Conservation (phyloP, 2,329 filamentous ascomycete species). For the Diaporthe longicolla region DNA sequence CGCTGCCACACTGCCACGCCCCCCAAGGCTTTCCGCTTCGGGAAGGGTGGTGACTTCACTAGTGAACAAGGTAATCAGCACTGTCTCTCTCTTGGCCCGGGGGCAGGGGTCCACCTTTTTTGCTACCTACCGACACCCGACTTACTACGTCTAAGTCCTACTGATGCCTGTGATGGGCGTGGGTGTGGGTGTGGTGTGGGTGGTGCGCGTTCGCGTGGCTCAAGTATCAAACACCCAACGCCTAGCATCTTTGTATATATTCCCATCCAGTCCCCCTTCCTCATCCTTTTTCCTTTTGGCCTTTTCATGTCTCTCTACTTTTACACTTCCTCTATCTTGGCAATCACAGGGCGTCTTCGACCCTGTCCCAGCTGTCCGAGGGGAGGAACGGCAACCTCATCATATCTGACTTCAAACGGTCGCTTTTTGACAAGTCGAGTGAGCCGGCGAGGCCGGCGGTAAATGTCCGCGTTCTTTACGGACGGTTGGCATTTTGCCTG, state of each 20-base stretch:
- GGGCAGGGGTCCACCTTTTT: slow-evolving; percentile 29
- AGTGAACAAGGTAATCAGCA: slow-evolving; percentile 28
- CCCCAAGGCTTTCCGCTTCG: slow-evolving; percentile 29
- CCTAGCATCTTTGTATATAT: slow-evolving; percentile 30
- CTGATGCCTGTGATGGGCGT: slow-evolving; percentile 36
- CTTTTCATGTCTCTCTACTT: slow-evolving; percentile 3
- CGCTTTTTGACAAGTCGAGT: slow-evolving; percentile 43
- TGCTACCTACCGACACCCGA: slow-evolving; percentile 23
- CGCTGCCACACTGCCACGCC: slow-evolving; percentile 10
- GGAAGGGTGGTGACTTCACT: slow-evolving; percentile 39
- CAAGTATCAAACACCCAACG: slow-evolving; percentile 27
- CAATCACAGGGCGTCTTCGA: neutral
- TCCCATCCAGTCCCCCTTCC: slow-evolving; percentile 4
- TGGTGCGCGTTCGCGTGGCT: slow-evolving; percentile 39
- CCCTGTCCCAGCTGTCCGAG: slow-evolving; percentile 8
- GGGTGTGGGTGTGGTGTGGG: slow-evolving; percentile 30
- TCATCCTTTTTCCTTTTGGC: neutral
- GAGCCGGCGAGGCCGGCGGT: slow-evolving; percentile 52
- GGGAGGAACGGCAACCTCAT: slow-evolving; percentile 39
- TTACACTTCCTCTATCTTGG: slow-evolving; percentile 19
- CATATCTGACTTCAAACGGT: slow-evolving; percentile 41
- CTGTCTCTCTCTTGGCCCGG: slow-evolving; percentile 39
- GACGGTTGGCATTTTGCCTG: slow-evolving; percentile 34
- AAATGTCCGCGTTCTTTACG: slow-evolving; percentile 41
- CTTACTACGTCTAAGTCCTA: slow-evolving; percentile 26